A percentile compares a stretch with the other conserved stretches of the same genome.
These are phyloP conservation scores for Microstroma glucosiphilum DNA, from an alignment of 1,284 basidiomycete genomes.

Conservation along the genomic window DNA sequence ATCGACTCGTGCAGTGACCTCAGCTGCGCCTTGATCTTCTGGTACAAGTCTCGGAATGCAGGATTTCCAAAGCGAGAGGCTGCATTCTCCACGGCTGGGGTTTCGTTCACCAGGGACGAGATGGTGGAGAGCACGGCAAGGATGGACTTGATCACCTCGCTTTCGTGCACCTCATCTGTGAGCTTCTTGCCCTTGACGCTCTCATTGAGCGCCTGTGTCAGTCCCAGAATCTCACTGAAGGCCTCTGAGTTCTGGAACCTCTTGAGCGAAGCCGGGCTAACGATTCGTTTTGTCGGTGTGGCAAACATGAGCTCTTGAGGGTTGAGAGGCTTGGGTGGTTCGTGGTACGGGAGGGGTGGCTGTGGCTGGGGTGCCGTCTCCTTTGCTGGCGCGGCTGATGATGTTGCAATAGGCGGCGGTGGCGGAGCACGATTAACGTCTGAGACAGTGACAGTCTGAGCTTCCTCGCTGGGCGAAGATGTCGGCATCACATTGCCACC, in stretches of 20 bases:
- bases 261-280: constrained; percentile 70
- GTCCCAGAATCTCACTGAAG: constrained; percentile 65
- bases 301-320: background rate
- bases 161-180: constrained; percentile 55
- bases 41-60: constrained; percentile 86
- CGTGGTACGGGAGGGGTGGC: constrained; percentile 4
- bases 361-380: background rate
- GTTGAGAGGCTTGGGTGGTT: background rate
- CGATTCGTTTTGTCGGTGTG: constrained; percentile 64
- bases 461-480: too few species aligned
- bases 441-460: too few species aligned
- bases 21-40: constrained; percentile 66
- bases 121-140: constrained; percentile 29
- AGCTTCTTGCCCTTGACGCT: constrained; percentile 72
- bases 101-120: constrained; percentile 56
- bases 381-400: background rate
- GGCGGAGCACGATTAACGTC: too few species aligned
- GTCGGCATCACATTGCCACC: too few species aligned
- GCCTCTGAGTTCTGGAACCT: constrained; percentile 74
- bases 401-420: background rate
- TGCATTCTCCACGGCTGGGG: constrained; percentile 71
- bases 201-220: constrained; percentile 71
- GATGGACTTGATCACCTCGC: constrained; percentile 62
- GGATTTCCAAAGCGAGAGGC: constrained; percentile 94
- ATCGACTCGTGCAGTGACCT: constrained; percentile 20